Base-by-base conservation (phyloP, 345 rosid genomes). In the Hibiscus mutabilis region DNA sequence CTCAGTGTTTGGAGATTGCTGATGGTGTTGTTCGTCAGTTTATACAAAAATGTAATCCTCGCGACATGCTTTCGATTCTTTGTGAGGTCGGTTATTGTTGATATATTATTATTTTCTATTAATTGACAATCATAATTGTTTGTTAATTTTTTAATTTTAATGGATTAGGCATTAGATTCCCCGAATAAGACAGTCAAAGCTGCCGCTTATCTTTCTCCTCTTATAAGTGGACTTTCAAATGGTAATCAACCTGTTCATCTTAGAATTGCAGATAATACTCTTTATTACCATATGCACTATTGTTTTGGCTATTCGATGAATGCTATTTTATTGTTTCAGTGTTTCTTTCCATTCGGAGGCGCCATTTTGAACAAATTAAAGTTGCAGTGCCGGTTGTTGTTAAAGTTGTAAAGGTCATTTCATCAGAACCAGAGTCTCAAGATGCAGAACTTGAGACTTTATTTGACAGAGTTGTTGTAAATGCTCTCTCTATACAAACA, bases 61-160 rank as follows among this genome's bases (percentile, higher is more conserved):
- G 95, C 27, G 97, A 94, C 77, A 88, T 94, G 97, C 85, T 86
- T 80, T 68, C 91, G 33, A 72, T 94, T 85, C 85, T 94, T 69
- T 94, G 95, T 33, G 97, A 86, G 96, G 98, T 91, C 73, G 16
- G 66, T 52, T 42, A 37, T 47, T 47, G 15, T 47, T 15, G 1
- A 58, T 12, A 8, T 13, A 21, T 55, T 49, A 16, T 42, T 27
- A n/a, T 19, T 60, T n/a, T 60, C 2, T 53, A 2, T 40, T 57
- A 16, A 25, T 53, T 74, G 46, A 10, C 11, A 61, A 29, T 60
- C 10, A 44, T 49, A 46, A 62, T 21, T 14, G 51, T n/a, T 18
- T 18, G 19, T 44, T 66, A 47, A 47, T 47, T 18, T 52, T 71
- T 55, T 35, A 29, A 68, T 16, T 53, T 55, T 24, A 74, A 42